Base-by-base conservation (phyloP, 2,329 filamentous ascomycete genomes). In the Apiospora aurea region DNA sequence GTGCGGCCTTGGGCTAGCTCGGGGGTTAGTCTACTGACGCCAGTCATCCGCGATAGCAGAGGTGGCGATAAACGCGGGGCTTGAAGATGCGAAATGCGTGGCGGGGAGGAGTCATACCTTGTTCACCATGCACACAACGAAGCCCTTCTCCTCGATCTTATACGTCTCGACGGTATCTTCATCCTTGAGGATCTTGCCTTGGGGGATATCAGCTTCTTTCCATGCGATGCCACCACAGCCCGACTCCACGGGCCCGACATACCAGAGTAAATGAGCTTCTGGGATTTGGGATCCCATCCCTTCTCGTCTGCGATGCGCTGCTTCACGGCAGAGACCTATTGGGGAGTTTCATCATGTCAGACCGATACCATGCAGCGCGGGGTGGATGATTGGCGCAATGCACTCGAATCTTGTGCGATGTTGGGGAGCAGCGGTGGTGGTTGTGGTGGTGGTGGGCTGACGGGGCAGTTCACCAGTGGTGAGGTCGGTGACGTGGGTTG, bases 251-350 rank as follows among this genome's bases (percentile, higher is more conserved):
- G 21, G 57, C 46, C 69, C n/a, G 46, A 78, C 90, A 77, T 88
- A 97, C 95, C 96, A 72, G 96, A 98, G 84, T 98, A 98, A 84
- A 99, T 99, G 80, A 99, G 91, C 88, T 98, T 98, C 85, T 97
- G 94, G 75, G 91, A 89, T 80, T 94, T 91, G 69, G 93, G 90
- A 74, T 97, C 95, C 94, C 96, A 98, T 83, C 95, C 94, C 85
- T 98, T 98, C 83, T 97, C 95, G 75, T 90, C 88, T 44, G 92
- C 89, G 77, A 99, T 97, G 87, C 96, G 97, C 81, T 94, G 91
- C 89, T 99, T 99, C 80, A 99, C 91, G 74, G 92, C 86, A 75
- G 92, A 94, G 82, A 99, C 93, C 95, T 97, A 79, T 66, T 34
- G 16, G 29, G 34, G 13, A 1, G 41, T 64, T 70, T 57, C 57